Percentiles rank a stretch among this genome's conserved stretches.
Conservation (phyloP, 257 asterid species). For the Nicotiana attenuata region DNA sequence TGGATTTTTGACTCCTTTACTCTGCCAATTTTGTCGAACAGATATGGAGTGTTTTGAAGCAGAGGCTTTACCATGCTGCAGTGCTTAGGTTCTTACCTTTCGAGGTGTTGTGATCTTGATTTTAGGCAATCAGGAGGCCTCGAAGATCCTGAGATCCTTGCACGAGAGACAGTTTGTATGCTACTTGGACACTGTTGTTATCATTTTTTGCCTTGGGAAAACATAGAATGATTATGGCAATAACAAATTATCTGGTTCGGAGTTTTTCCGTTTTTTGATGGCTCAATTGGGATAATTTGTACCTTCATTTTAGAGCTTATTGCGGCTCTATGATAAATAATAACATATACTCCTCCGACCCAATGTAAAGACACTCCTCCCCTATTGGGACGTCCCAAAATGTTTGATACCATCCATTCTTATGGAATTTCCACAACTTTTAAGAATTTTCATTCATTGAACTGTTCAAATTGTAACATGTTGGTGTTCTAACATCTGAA, state of each 20-base stretch:
- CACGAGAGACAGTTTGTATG: constrained; percentile 99
- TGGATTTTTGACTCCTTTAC: not conserved
- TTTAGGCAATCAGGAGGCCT: constrained; percentile 73
- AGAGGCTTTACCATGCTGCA: constrained; percentile 74
- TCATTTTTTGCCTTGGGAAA: not conserved
- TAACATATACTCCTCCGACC: not conserved
- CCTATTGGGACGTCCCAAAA: not conserved
- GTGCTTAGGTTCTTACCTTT: constrained; percentile 83
- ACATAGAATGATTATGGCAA: not conserved
- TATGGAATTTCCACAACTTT: not conserved
- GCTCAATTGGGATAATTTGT: not conserved
- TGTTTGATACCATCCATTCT: not conserved
- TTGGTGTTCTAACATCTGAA: not conserved
- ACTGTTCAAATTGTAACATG: not conserved
- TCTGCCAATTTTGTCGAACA: constrained; percentile 22
- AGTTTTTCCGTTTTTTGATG: not conserved
- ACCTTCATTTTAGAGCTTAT: not conserved
- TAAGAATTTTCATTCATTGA: not conserved
- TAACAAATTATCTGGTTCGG: not conserved
- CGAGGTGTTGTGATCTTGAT: constrained; percentile 87
- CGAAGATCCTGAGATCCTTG: constrained; percentile 95
- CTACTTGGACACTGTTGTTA: constrained; percentile 13
- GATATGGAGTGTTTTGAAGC: constrained; percentile 82
- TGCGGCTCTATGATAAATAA: not conserved
- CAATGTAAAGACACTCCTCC: not conserved